phyloP scores from a whole-genome alignment of 202 grass and related monocot genomes.

The Bolboschoenoplectus hybrid region DNA sequence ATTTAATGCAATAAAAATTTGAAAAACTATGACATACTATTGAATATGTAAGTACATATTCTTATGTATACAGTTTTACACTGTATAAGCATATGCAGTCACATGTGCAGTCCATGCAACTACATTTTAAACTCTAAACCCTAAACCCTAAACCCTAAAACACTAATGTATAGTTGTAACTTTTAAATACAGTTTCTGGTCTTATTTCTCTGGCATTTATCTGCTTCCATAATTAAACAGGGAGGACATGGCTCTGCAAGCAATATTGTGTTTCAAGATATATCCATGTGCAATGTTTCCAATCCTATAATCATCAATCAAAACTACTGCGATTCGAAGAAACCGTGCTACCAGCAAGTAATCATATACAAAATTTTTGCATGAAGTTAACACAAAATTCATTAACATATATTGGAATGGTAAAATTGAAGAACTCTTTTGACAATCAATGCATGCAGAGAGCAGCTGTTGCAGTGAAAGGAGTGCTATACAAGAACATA shows the following conservation, averaged over 20 bases:
- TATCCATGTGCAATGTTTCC: conserved; percentile 59
- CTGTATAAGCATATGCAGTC: too few relatives aligned
- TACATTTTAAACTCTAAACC: too few relatives aligned
- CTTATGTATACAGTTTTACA: too few relatives aligned
- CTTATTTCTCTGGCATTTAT: background rate
- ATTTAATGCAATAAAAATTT: too few relatives aligned
- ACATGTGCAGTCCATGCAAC: too few relatives aligned
- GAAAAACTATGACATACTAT: too few relatives aligned
- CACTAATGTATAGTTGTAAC: background rate
- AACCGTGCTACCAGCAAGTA: conserved; percentile 68
- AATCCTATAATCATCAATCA: conserved; percentile 80
- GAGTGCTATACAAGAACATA: conserved; percentile 59
- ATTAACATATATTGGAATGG: background rate
- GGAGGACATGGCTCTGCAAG: conserved; percentile 64
- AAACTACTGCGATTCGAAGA: conserved; percentile 67
- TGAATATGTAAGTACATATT: too few relatives aligned
- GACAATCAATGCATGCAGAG: conserved; percentile 32
- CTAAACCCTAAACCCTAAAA: too few relatives aligned
- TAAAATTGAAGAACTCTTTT: background rate
- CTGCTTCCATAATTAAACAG: conserved; percentile 35
- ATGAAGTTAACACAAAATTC: background rate
- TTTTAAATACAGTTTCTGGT: background rate
- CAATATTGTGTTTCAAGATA: conserved; percentile 59
- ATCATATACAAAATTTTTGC: background rate
- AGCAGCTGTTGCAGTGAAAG: conserved; percentile 52